phyloP scores from a whole-genome alignment of 192 early-diverging fungal genomes.

The Podila epigama region DNA sequence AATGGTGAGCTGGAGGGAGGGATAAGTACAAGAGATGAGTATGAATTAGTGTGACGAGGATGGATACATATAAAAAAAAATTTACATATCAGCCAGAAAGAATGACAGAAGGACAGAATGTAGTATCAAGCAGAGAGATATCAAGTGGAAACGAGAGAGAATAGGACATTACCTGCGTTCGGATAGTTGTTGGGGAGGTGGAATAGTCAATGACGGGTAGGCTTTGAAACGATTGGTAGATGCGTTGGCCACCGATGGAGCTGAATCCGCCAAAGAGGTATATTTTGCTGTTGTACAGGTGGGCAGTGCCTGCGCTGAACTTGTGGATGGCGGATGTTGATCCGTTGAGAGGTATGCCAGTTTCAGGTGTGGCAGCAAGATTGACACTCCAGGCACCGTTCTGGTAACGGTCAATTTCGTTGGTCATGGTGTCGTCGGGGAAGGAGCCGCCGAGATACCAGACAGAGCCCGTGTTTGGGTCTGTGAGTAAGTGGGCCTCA shows the following conservation, averaged over 20 bases:
- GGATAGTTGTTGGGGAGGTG: conserved; percentile 12
- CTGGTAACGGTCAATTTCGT: conserved; percentile 29
- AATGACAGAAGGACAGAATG: background rate
- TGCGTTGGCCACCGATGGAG: conserved; percentile 1
- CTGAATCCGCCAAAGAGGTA: conserved; percentile 36
- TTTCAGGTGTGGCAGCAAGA: conserved; percentile 1
- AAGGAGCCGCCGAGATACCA: conserved; percentile 33
- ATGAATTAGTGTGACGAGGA: no score
- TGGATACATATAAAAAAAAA: no score
- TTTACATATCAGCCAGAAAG: background rate
- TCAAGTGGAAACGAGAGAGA: no score
- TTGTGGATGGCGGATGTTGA: background rate
- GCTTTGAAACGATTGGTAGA: conserved; percentile 27
- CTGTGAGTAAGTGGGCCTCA: conserved; percentile 25
- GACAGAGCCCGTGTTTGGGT: conserved; percentile 18
- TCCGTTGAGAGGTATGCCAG: background rate
- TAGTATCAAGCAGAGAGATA: background rate
- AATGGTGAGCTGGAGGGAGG: conserved; percentile 12
- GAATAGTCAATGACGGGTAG: conserved; percentile 26
- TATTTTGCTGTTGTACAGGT: conserved; percentile 9
- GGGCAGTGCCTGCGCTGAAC: conserved; percentile 28
- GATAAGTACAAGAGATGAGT: background rate
- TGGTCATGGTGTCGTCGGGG: background rate
- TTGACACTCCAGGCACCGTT: conserved; percentile 28
- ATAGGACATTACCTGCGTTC: conserved; percentile 4